A percentile compares a stretch with the other conserved stretches of the same genome.
phyloP scores from a whole-genome alignment of 1,139 yeast genomes.

The Hanseniaspora sp. region DNA sequence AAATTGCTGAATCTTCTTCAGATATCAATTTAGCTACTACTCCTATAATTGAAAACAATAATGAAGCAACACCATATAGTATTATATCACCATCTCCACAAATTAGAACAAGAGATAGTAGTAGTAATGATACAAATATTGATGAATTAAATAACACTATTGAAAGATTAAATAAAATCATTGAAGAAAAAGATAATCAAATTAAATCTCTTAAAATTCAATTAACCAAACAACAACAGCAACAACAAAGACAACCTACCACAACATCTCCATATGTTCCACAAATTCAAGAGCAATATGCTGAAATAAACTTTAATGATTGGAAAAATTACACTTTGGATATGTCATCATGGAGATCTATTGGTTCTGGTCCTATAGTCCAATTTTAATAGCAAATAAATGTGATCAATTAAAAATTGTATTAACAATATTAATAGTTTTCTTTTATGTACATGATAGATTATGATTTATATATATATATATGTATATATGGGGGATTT shows the following conservation, averaged over 20 bases:
- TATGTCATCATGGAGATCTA: slow-evolving; percentile 67
- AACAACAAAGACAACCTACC: slow-evolving; percentile 2
- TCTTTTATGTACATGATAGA: slow-evolving; percentile 7
- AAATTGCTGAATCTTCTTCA: neutral
- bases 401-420: neutral
- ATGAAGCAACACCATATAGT: neutral
- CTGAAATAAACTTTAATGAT: slow-evolving; percentile 33
- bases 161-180: neutral
- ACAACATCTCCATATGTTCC: neutral
- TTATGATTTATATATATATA: neutral
- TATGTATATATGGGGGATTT: neutral
- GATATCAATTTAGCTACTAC: neutral
- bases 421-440: neutral
- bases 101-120: neutral
- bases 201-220: slow-evolving; percentile 22
- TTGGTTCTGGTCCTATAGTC: slow-evolving; percentile 50
- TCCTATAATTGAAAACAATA: slow-evolving; percentile 1
- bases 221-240: slow-evolving; percentile 17
- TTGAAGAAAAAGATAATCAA: slow-evolving; percentile 17
- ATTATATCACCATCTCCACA: neutral
- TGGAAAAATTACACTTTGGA: slow-evolving; percentile 86
- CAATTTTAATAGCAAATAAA: slow-evolving; percentile 32
- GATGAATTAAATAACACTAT: neutral
- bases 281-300: slow-evolving; percentile 14
- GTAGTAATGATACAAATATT: neutral